Evolutionary conservation across 805 yeast genomes (phyloP).

Genomic region (Metschnikowia peoriensis): DNA sequence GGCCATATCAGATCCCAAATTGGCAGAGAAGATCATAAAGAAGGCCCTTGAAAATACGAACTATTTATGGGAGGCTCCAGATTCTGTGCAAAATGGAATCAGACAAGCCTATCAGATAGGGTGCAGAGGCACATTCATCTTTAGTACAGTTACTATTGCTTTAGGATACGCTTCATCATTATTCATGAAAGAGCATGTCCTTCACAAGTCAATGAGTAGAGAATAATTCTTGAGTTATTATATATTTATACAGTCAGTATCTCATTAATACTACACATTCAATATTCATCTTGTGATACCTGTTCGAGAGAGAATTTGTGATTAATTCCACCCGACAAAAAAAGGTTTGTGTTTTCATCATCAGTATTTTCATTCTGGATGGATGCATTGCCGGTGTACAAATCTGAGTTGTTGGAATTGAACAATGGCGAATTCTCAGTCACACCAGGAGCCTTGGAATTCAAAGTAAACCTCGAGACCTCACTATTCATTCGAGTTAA

Average conservation of each 20-base stretch:
- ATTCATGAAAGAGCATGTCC: conserved; percentile 55
- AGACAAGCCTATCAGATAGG: conserved; percentile 51
- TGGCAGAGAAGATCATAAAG: conserved; percentile 44
- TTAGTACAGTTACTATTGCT: conserved; percentile 41
- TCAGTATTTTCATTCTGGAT: background rate
- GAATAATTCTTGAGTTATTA: conserved; percentile 12
- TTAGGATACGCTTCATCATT: conserved; percentile 43
- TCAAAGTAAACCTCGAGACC: conserved; percentile 4
- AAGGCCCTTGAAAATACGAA: conserved; percentile 57
- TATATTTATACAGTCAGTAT: background rate
- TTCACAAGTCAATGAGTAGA: conserved; percentile 53
- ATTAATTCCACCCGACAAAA: conserved; percentile 19
- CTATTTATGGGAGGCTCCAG: conserved; percentile 54
- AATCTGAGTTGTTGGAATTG: conserved; percentile 12
- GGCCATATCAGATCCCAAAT: conserved; percentile 21
- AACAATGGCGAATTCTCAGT: conserved; percentile 5
- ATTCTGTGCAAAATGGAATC: conserved; percentile 45
- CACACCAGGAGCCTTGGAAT: background rate
- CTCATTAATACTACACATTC: background rate
- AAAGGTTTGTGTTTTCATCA: conserved; percentile 2
- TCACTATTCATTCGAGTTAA: conserved; percentile 5
- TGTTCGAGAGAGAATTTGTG: conserved; percentile 14
- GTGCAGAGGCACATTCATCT: conserved; percentile 52
- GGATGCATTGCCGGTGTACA: conserved; percentile 14
- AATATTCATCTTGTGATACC: background rate